Conservation (phyloP, 2,329 filamentous ascomycete genomes). For the Calonectria pseudoturangicola region DNA sequence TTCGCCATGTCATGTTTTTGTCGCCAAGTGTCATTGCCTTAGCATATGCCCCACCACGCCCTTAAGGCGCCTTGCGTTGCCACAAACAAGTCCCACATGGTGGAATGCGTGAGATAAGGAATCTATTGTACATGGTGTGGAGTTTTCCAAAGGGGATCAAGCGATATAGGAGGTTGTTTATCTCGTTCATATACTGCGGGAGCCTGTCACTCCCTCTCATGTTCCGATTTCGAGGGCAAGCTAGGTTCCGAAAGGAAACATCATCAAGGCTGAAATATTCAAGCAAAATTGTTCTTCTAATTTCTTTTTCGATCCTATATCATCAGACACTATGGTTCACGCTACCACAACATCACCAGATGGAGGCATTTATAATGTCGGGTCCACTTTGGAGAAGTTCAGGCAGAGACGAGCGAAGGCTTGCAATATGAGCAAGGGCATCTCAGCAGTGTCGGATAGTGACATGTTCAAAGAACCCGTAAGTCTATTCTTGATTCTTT, state of each 20-base stretch:
- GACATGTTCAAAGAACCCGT: conserved; percentile 15
- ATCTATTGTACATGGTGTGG: conserved; percentile 7
- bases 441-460: conserved; percentile 12
- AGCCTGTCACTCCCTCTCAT: background rate
- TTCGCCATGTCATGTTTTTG: background rate
- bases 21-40: conserved; percentile 16
- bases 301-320: background rate
- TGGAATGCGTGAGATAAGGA: conserved; percentile 12
- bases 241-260: background rate
- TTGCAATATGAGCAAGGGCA: conserved; percentile 2
- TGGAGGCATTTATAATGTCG: background rate
- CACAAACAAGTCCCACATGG: conserved; percentile 15
- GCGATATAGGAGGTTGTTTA: background rate
- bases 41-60: conserved; percentile 13
- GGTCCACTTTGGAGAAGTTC: conserved; percentile 1
- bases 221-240: background rate
- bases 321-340: conserved; percentile 1
- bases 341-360: background rate
- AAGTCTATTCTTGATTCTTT: background rate
- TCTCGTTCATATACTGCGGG: background rate
- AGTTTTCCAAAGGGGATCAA: background rate
- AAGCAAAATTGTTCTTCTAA: background rate
- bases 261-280: background rate
- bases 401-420: background rate
- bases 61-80: conserved; percentile 10